phyloP scores from a whole-genome alignment of 2,329 filamentous ascomycete genomes.

The Neonectria punicea region DNA sequence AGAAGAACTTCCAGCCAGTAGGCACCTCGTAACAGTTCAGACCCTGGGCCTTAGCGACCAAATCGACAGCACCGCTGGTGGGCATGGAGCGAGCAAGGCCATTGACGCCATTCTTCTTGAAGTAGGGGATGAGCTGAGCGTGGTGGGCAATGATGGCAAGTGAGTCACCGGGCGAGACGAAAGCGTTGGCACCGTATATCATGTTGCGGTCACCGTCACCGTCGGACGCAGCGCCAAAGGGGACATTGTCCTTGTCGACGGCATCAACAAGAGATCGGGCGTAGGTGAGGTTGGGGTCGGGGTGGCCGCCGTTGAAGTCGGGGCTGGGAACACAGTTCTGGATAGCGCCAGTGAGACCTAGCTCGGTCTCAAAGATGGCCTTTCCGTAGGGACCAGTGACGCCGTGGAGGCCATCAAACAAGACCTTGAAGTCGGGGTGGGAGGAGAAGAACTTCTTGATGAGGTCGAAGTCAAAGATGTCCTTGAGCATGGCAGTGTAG shows the following conservation, averaged over 20 bases:
- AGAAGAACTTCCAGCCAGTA: constrained; percentile 99
- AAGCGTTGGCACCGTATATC: constrained; percentile 97
- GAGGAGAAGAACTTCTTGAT: constrained; percentile 93
- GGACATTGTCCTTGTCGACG: constrained; percentile 90
- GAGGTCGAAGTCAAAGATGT: constrained; percentile 96
- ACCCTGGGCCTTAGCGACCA: constrained; percentile 94
- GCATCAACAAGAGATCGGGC: constrained; percentile 93
- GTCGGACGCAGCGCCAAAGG: constrained; percentile 96
- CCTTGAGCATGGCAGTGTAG: constrained; percentile 95
- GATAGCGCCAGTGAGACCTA: constrained; percentile 80
- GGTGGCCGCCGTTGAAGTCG: constrained; percentile 97
- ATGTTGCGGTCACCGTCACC: constrained; percentile 99
- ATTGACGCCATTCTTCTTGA: constrained; percentile 96
- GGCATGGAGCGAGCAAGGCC: constrained; percentile 98
- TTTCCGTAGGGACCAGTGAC: constrained; percentile 96
- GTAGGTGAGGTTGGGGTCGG: constrained; percentile 97
- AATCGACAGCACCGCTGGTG: constrained; percentile 93
- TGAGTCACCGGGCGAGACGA: constrained; percentile 97
- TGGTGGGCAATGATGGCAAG: constrained; percentile 98
- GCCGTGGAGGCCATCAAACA: constrained; percentile 94
- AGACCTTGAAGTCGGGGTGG: constrained; percentile 93
- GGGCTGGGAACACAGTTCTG: constrained; percentile 94
- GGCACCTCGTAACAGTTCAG: constrained; percentile 95
- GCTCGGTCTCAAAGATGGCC: constrained; percentile 94
- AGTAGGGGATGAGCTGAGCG: constrained; percentile 96